Conservation (phyloP, 495 filamentous ascomycete species). For the Xylaria curta region DNA sequence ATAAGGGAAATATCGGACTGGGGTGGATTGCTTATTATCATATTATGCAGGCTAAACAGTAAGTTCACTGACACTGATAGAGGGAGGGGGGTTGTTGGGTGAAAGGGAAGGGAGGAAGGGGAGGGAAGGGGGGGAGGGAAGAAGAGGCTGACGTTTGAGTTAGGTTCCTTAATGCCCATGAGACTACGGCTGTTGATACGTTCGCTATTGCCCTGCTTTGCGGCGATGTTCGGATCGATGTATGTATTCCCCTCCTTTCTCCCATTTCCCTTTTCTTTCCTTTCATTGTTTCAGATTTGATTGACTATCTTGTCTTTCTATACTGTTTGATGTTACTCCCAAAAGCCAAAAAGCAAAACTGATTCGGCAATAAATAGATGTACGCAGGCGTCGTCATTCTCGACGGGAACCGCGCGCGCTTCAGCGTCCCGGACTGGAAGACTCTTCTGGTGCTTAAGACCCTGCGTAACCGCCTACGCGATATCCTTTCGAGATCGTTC, state of each 20-base stretch:
- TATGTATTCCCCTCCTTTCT: slow-evolving; percentile 43
- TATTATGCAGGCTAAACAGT: slow-evolving; percentile 90
- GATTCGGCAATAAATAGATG: slow-evolving; percentile 57
- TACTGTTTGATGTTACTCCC: neutral
- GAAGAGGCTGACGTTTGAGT: too few relatives aligned
- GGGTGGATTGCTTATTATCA: slow-evolving; percentile 91
- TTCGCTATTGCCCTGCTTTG: slow-evolving; percentile 84
- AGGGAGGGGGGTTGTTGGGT: too few relatives aligned
- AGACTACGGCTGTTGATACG: slow-evolving; percentile 81
- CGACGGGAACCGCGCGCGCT: slow-evolving; percentile 86
- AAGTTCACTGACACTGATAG: too few relatives aligned
- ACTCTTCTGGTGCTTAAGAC: slow-evolving; percentile 83
- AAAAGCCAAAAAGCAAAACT: slow-evolving; percentile 23
- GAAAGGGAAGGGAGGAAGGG: too few relatives aligned
- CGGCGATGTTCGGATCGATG: slow-evolving; percentile 84
- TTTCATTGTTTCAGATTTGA: neutral
- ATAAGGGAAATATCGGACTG: slow-evolving; percentile 70
- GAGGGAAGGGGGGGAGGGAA: too few relatives aligned
- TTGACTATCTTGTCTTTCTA: neutral
- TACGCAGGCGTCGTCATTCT: slow-evolving; percentile 85
- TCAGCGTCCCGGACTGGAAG: slow-evolving; percentile 88
- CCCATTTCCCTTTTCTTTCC: too few relatives aligned
- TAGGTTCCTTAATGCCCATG: slow-evolving; percentile 84
- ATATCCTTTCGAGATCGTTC: slow-evolving; percentile 73
- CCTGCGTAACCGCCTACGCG: slow-evolving; percentile 69